Base-by-base conservation (phyloP, 257 asterid genomes). In the Perilla frutescens region DNA sequence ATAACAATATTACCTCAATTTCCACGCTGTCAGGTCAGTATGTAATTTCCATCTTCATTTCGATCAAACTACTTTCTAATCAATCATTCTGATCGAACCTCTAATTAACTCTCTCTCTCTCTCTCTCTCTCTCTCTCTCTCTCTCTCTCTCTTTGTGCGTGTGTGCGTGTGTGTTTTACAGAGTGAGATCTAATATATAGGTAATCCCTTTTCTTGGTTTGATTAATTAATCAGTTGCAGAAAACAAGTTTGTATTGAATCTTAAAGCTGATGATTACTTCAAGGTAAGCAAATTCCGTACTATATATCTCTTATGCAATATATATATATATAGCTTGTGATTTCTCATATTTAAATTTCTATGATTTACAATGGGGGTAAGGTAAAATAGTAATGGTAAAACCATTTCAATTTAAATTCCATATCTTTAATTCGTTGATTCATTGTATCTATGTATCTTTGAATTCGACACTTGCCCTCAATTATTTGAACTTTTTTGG, bases 211-310 rank as follows among this genome's bases (percentile, higher is more conserved):
- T 47, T 67, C 37, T 45, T 65, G 61, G 39, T 32, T 68, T 6
- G 12, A 20, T 31, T 59, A 7, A 14, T 64, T 13, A 54, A 37
- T 57, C 63, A 29, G 50, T 5, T 68, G 76, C 58, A 78, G 82
- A 61, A 32, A 66, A 11, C 60, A 65, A 50, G 44, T 57, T 51
- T 39, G 2, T 48, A 8, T 65, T 31, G 62, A 47, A 32, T 55
- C 57, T 63, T 57, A 47, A 71, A 48, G 81, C 65, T 57, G 66
- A 50, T 62, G 8, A 53, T 15, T 11, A 10, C 66, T 49, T 58
- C 54, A 36, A 72, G 82, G 82, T 78, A 58, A 56, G 44, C 14
- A 15, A 7, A 59, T 14, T 36, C 7, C 26, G 26, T 20, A 20
- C 26, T 20, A 20, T 20, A 20, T 20, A 20, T 20, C 26, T 20